Evolutionary conservation across 2,329 filamentous ascomycete genomes (phyloP).

Genomic region (Ambrosiella xylebori): DNA sequence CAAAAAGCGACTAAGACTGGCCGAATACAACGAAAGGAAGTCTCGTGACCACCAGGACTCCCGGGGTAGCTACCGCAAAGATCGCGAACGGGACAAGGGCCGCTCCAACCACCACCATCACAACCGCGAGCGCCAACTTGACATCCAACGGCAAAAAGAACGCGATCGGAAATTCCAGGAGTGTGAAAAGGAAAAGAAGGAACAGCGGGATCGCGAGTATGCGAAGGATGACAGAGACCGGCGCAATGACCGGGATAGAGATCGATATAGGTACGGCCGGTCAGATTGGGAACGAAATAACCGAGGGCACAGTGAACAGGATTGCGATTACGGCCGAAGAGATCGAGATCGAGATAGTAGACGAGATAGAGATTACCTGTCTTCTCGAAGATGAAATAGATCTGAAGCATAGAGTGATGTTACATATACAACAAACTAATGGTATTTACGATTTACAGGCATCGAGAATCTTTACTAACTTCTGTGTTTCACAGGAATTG

Average conservation of each 20-base stretch:
- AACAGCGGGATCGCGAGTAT: conserved; percentile 18
- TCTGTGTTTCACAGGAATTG: too few species aligned
- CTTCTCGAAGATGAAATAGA: background rate
- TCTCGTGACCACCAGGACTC: conserved; percentile 24
- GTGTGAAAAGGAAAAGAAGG: conserved; percentile 23
- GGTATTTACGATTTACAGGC: too few species aligned
- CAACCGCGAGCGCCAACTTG: conserved; percentile 4
- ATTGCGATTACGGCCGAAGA: background rate
- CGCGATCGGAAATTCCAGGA: conserved; percentile 20
- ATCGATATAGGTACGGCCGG: conserved; percentile 14
- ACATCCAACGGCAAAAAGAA: conserved; percentile 9
- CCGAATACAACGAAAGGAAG: conserved; percentile 32
- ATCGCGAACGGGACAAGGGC: conserved; percentile 22
- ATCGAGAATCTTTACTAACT: too few species aligned
- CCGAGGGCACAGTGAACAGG: background rate
- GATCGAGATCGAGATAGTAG: background rate
- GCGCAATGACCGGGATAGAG: conserved; percentile 18
- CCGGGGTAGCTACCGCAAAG: conserved; percentile 31
- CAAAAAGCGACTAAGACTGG: conserved; percentile 28
- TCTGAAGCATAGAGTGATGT: too few species aligned
- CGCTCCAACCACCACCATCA: conserved; percentile 8
- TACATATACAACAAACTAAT: background rate
- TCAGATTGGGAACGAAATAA: conserved; percentile 5
- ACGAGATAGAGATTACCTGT: background rate
- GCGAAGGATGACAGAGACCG: conserved; percentile 19